Conservation (phyloP, 371 early-diverging fungal genomes). For the Umbelopsis sp. region DNA sequence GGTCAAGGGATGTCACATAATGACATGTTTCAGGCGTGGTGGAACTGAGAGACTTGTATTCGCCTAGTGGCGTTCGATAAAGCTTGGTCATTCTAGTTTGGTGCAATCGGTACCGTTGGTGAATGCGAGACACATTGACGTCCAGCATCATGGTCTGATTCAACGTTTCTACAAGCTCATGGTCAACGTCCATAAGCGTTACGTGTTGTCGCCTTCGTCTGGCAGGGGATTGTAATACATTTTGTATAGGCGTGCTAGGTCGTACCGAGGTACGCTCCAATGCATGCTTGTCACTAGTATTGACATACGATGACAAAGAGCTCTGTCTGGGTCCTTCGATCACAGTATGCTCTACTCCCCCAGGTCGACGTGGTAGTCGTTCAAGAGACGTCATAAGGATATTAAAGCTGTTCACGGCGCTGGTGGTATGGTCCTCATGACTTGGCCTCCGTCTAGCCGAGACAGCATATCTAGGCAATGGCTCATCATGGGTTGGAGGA, state of each 20-base stretch:
- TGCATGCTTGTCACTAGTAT: neutral
- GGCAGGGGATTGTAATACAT: neutral
- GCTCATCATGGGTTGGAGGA: neutral
- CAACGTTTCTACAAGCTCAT: neutral
- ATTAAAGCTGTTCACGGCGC: neutral
- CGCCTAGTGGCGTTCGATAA: neutral
- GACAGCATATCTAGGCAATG: neutral
- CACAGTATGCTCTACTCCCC: neutral
- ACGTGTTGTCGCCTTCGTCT: neutral
- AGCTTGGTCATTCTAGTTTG: slow-evolving; percentile 5
- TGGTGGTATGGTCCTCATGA: neutral
- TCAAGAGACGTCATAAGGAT: neutral
- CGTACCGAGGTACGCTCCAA: neutral
- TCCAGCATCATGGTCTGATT: neutral
- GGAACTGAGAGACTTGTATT: neutral
- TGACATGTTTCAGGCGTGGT: neutral
- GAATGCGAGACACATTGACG: neutral
- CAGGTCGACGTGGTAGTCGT: neutral
- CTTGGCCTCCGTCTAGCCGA: neutral
- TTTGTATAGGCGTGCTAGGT: slow-evolving; percentile 7
- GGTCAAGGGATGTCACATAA: neutral
- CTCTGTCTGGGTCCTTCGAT: neutral
- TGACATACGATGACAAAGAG: neutral
- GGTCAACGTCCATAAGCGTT: neutral
- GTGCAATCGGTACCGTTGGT: neutral